These are phyloP conservation scores for Liquidambar formosana DNA, from an alignment of 164 flowering plant species.

Conservation along the genomic window DNA sequence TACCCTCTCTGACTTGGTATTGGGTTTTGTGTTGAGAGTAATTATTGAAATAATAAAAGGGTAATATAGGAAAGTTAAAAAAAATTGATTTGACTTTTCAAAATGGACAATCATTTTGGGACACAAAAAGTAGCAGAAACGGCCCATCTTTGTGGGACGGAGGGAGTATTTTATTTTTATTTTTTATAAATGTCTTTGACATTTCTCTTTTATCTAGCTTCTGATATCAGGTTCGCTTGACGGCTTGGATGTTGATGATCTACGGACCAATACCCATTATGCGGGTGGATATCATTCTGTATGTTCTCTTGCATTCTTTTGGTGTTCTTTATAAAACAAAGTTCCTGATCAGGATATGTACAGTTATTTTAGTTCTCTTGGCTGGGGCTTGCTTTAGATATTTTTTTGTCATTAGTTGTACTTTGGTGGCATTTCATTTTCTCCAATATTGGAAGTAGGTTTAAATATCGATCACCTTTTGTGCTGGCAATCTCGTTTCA, in stretches of 20 bases:
- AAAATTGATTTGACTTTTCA: neutral
- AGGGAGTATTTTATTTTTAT: too few species aligned
- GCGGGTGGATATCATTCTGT: constrained; percentile 87
- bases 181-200: constrained; percentile 2
- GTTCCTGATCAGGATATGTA: neutral
- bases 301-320: constrained; percentile 19
- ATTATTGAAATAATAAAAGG: too few species aligned
- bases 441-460: neutral
- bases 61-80: too few species aligned
- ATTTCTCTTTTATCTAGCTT: constrained; percentile 48
- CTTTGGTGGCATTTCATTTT: neutral
- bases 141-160: too few species aligned
- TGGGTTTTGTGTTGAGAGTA: too few species aligned
- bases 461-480: neutral
- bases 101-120: too few species aligned
- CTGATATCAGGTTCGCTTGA: constrained; percentile 93
- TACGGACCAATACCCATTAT: constrained; percentile 68
- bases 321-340: neutral
- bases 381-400: neutral
- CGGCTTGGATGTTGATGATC: constrained; percentile 82
- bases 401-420: neutral
- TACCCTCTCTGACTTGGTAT: too few species aligned
- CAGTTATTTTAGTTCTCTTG: neutral
- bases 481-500: neutral
- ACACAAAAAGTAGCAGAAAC: too few species aligned